Conservation (phyloP, 441 rosid species). For the Viola pubescens region DNA sequence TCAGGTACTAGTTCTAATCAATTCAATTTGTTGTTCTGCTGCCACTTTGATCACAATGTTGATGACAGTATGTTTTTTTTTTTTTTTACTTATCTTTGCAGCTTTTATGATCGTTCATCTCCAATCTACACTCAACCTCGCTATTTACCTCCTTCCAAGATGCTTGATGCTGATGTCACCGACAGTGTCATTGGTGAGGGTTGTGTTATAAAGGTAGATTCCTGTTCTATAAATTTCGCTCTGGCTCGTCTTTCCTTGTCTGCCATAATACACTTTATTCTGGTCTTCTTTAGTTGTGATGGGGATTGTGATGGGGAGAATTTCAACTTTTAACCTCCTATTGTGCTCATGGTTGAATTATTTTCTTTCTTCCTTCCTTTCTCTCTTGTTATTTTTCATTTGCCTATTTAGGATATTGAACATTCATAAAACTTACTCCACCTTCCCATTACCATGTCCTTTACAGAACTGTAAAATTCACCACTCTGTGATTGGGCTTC, state of each 20-base stretch:
- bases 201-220: constrained; percentile 77
- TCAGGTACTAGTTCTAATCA: constrained; percentile 41
- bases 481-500: constrained; percentile 89
- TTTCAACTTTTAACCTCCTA: not conserved
- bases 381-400: not conserved
- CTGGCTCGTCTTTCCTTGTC: not conserved
- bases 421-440: not conserved
- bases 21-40: constrained; percentile 1
- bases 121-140: constrained; percentile 96
- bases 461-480: constrained; percentile 81
- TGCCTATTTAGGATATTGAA: not conserved
- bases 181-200: constrained; percentile 97
- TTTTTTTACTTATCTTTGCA: constrained; percentile 25
- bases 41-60: constrained; percentile 3
- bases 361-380: not conserved
- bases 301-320: no score
- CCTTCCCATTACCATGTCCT: not conserved
- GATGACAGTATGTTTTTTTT: not conserved
- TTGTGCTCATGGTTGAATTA: not conserved
- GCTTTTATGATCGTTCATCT: constrained; percentile 92
- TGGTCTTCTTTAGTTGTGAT: no score
- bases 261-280: not conserved
- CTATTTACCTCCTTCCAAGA: constrained; percentile 90
- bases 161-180: constrained; percentile 97
- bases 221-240: constrained; percentile 19